Conservation (phyloP, 306 rosid genomes). For the Betula pendula region DNA sequence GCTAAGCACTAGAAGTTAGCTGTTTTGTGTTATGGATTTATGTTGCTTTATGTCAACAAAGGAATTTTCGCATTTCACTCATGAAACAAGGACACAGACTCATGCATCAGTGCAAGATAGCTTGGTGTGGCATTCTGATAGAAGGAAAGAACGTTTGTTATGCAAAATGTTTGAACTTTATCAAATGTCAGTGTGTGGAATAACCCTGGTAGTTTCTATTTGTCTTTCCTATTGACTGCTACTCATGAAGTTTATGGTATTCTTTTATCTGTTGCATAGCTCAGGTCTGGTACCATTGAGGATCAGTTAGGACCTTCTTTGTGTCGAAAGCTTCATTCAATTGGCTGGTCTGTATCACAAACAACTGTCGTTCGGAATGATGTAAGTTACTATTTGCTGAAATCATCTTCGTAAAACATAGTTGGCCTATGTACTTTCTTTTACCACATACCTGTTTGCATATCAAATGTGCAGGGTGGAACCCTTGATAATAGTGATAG, state of each 20-base stretch:
- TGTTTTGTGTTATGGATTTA: neutral
- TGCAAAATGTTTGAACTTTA: conserved; percentile 6
- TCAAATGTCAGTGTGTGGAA: conserved; percentile 16
- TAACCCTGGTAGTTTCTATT: conserved; percentile 16
- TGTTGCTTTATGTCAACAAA: neutral
- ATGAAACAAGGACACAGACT: neutral
- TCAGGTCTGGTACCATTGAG: conserved; percentile 94
- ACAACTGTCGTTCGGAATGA: conserved; percentile 70
- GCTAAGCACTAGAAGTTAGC: neutral
- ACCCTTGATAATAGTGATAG: conserved; percentile 4
- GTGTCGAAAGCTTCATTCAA: conserved; percentile 67
- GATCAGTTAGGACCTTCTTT: conserved; percentile 78
- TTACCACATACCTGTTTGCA: neutral
- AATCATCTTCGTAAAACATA: conserved; percentile 1
- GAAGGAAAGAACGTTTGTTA: conserved; percentile 20
- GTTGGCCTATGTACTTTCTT: neutral
- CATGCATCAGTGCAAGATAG: neutral
- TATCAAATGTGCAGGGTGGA: conserved; percentile 21
- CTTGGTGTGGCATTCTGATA: neutral
- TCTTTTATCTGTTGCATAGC: conserved; percentile 76
- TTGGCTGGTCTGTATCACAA: conserved; percentile 82
- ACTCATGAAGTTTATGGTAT: conserved; percentile 48
- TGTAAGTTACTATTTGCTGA: conserved; percentile 57
- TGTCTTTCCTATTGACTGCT: conserved; percentile 29
- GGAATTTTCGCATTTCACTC: neutral